phyloP scores from a whole-genome alignment of 441 rosid genomes.

The Metrosideros polymorpha region DNA sequence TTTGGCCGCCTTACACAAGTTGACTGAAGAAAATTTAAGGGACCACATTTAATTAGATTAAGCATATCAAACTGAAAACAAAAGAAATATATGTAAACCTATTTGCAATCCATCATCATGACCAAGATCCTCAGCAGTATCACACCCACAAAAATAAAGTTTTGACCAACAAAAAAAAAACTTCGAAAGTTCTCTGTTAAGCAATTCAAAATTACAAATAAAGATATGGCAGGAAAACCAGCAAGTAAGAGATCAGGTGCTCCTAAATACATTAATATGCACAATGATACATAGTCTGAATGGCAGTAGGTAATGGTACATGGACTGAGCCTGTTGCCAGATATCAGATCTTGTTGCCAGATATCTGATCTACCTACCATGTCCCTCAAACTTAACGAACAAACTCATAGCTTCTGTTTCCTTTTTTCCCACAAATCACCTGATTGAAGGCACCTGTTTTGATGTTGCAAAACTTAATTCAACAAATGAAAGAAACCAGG shows the following conservation, averaged over 20 bases:
- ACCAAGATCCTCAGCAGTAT: not conserved
- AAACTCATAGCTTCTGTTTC: not conserved
- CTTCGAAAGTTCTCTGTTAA: not conserved
- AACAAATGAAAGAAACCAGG: not conserved
- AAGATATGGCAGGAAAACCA: not conserved
- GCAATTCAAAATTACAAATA: not conserved
- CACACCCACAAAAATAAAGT: not conserved
- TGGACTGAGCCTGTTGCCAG: not conserved
- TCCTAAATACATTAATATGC: not conserved
- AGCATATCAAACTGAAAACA: not conserved
- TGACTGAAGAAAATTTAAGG: conserved; percentile 39
- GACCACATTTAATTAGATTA: not conserved
- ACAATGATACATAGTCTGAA: not conserved
- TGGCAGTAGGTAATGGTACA: not conserved
- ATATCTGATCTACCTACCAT: not conserved
- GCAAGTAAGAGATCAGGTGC: not conserved
- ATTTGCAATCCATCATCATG: not conserved
- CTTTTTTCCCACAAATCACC: not conserved
- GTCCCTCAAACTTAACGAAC: not conserved
- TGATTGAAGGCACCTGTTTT: not conserved
- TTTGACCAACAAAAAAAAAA: not conserved
- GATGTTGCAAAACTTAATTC: not conserved
- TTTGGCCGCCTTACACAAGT: conserved; percentile 74
- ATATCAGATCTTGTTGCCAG: too few species aligned
- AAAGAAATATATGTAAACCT: not conserved